Evolutionary conservation across 129 eudicot species (phyloP), one percentile per base, ranked within the genome.

Genomic region (carrot (Daucus carota)): DNA sequence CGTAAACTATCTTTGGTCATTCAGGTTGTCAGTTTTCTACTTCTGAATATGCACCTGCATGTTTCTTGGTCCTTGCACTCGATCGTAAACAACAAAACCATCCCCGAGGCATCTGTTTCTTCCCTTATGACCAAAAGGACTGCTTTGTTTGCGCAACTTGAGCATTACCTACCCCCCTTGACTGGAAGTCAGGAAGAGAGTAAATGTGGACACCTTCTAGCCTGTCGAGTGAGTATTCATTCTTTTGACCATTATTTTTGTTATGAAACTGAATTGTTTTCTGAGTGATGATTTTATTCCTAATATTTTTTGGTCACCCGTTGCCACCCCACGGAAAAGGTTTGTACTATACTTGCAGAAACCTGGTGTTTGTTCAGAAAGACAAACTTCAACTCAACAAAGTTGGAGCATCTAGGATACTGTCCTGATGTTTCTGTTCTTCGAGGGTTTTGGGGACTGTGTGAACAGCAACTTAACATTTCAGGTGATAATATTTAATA

Each of bases 21-120:
- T 77, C 86, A 95, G 99, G 93, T 95, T 76, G 78, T 85, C 76
- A 70, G 89, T 70, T 95, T 95, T 79, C 83, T 95, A 72, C 95
- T 95, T 80, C 94, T 95, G 74, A 95, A 95, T 86, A 95, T 95
- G 96, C 82, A 84, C 83, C 79, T 95, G 85, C 97, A 95, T 85
- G 86, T 95, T 73, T 50, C 82, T 34, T 95, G 99, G 99, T 81
- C 88, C 79, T 80, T 95, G 82, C 80, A 80, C 81, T 83, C 94
- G 24, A 76, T 89, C 78, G 72, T 85, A 73, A 83, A 78, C 84
- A 85, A 87, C 83, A 90, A 78, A n/a, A 80, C 81, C 62, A 89
- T 92, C 65, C 73, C 90, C 17, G 95, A 87, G 82, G 85, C 76
- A 50, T 85, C 94, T 24, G 36, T 95, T 38, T 83, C 88, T 75